Percentiles rank a stretch among this genome's conserved stretches.
These are phyloP conservation scores for Xylaria sp. DNA, from an alignment of 2,329 filamentous ascomycete genomes.

Conservation along the genomic window DNA sequence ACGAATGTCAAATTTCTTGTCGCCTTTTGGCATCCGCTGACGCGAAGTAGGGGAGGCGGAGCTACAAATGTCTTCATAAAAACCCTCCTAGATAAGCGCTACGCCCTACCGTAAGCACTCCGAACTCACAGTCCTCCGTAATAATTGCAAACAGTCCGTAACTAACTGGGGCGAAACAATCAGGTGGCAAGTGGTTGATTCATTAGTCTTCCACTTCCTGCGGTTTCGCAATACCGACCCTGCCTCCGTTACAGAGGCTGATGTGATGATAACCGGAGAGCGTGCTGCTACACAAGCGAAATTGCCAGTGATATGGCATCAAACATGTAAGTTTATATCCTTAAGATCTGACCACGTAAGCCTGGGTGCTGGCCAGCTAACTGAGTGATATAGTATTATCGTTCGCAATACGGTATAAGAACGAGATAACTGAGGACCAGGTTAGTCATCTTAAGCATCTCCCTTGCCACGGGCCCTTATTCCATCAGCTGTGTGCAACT, in stretches of 20 bases:
- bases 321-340: constrained; percentile 63
- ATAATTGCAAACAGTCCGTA: no score
- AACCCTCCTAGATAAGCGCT: constrained; percentile 93
- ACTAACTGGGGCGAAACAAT: constrained; percentile 12
- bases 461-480: background rate
- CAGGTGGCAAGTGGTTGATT: constrained; percentile 87
- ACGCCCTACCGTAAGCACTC: constrained; percentile 94
- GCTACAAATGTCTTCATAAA: constrained; percentile 97
- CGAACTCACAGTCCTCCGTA: background rate
- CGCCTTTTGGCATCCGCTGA: background rate
- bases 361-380: constrained; percentile 5
- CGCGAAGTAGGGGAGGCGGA: constrained; percentile 69
- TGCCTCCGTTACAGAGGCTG: constrained; percentile 62
- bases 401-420: constrained; percentile 93
- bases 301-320: constrained; percentile 95
- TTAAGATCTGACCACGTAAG: no score
- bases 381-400: constrained; percentile 67
- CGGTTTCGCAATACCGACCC: constrained; percentile 81
- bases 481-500: background rate
- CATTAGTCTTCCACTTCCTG: constrained; percentile 95
- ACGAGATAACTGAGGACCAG: constrained; percentile 96
- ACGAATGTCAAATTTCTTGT: background rate
- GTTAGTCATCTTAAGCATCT: constrained; percentile 11
- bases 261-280: constrained; percentile 63
- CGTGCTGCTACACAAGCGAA: constrained; percentile 67